phyloP scores from a whole-genome alignment of 163 green algal species.

The Coccomyxa subellipsoidea region DNA sequence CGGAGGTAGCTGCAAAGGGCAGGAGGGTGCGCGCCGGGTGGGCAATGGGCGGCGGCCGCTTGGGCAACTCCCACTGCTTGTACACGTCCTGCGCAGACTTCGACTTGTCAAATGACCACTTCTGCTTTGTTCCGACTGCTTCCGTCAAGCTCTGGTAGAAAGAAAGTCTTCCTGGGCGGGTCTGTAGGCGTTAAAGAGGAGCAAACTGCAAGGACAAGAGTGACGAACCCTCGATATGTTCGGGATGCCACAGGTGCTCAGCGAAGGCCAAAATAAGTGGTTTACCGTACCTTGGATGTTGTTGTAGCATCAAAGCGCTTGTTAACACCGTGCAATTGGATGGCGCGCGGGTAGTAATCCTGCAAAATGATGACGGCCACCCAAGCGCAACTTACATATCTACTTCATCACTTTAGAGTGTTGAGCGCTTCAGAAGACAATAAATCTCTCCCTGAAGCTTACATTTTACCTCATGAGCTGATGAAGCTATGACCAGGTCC shows the following conservation, averaged over 20 bases:
- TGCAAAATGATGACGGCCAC: background rate
- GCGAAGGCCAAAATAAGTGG: background rate
- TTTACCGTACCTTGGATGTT: background rate
- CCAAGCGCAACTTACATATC: too few relatives aligned
- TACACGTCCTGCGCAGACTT: slow-evolving; percentile 22
- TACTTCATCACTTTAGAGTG: too few relatives aligned
- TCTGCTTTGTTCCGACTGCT: background rate
- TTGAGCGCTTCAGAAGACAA: too few relatives aligned
- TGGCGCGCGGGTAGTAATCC: background rate
- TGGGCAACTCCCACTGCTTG: slow-evolving; percentile 23
- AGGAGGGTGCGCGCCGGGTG: slow-evolving; percentile 3
- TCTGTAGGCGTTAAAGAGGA: background rate
- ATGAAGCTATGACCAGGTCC: background rate
- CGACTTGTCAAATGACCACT: background rate
- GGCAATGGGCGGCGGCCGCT: background rate
- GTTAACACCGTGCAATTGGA: background rate
- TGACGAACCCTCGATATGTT: background rate
- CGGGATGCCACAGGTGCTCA: background rate
- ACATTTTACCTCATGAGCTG: background rate
- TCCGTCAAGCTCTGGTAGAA: background rate
- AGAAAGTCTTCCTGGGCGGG: background rate
- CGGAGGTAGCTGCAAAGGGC: slow-evolving; percentile 40
- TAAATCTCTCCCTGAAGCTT: background rate
- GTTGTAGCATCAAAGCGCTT: background rate
- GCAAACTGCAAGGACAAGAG: background rate